Base-by-base conservation (phyloP, 164 flowering plant species). In the Vitis rupestris region DNA sequence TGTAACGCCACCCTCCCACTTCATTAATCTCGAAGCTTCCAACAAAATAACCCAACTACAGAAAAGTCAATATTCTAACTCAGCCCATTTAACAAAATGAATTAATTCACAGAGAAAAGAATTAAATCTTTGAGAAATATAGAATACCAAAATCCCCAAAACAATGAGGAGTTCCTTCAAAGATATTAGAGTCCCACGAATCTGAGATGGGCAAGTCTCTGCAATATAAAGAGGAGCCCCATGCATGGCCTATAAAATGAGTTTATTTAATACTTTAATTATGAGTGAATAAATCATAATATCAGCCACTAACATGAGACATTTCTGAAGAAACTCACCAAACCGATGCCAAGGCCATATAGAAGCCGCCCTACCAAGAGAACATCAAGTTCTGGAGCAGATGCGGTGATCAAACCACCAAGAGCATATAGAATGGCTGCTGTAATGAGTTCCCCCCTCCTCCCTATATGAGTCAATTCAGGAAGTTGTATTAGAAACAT, bases 191-290 rank as follows among this genome's bases (percentile, higher is more conserved):
- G 97, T 88, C 74, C 99, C 99, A 59, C 99, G 94, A 70, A 95
- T 90, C 74, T 89, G 86, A 69, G 97, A 89, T 17, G 98, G 99
- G 66, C 89, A 78, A 66, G 98, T 95, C 81, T 95, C 98, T 16
- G 99, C 93, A 74, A 95, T 93, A 72, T 95, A 93, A 16, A 95
- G 90, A 52, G 97, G 99, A 81, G 97, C 99, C 16, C 94, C 94
- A 76, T 95, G 99, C 98, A 95, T 95, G 66, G 99, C 99, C 96
- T 95, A 84, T 62, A 31, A 63, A 73, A 72, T 47, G n/a, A 75
- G 61, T 63, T n/a, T 29, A 44, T 9, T 51, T 66, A n/a, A n/a
- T 51, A 31, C 10, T 13, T 13, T 23, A 13, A 19, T 31, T n/a
- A 64, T 10, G 65, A 64, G 56, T 47, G 23, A 57, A 10, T 14